These are phyloP conservation scores for Aquanectria penicillioides DNA, from an alignment of 2,329 filamentous ascomycete genomes.

Conservation along the genomic window DNA sequence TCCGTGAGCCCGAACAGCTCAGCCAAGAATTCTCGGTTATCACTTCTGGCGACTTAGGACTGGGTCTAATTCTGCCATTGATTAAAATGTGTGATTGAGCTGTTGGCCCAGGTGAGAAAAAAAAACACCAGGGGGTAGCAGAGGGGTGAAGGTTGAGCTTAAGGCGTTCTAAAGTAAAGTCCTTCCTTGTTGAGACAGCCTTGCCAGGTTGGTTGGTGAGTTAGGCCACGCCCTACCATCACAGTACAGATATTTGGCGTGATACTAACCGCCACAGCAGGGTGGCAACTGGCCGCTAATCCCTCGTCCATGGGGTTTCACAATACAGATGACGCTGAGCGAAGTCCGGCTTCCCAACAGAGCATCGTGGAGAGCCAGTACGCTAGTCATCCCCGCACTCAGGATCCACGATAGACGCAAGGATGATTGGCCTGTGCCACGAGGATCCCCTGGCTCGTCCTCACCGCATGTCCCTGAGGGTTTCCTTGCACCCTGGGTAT, in stretches of 20 bases:
- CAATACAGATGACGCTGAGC: conserved; percentile 33
- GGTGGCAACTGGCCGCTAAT: conserved; percentile 16
- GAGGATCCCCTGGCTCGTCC: conserved; percentile 27
- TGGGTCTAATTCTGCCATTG: too few relatives aligned
- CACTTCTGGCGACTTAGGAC: neutral
- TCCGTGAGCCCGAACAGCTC: neutral
- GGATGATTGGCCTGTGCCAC: conserved; percentile 32
- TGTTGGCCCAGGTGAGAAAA: neutral
- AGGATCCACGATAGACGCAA: conserved; percentile 33
- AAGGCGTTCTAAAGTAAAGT: neutral
- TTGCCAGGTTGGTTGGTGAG: conserved; percentile 2
- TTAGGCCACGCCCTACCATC: neutral
- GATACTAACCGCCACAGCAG: neutral
- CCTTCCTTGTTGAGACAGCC: conserved; percentile 22
- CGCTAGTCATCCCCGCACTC: conserved; percentile 38
- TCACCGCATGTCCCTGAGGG: conserved; percentile 40
- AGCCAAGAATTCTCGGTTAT: neutral
- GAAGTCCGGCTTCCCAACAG: conserved; percentile 28
- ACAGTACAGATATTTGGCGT: neutral
- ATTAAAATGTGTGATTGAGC: too few relatives aligned
- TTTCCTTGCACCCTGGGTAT: conserved; percentile 14
- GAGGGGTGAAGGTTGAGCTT: neutral
- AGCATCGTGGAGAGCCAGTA: conserved; percentile 24
- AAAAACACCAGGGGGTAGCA: neutral
- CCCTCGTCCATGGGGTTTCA: conserved; percentile 29